Percentiles rank a stretch among this genome's conserved stretches.
phyloP scores from a whole-genome alignment of 2,329 filamentous ascomycete genomes.

The Pyrenophora tritici-repentis region DNA sequence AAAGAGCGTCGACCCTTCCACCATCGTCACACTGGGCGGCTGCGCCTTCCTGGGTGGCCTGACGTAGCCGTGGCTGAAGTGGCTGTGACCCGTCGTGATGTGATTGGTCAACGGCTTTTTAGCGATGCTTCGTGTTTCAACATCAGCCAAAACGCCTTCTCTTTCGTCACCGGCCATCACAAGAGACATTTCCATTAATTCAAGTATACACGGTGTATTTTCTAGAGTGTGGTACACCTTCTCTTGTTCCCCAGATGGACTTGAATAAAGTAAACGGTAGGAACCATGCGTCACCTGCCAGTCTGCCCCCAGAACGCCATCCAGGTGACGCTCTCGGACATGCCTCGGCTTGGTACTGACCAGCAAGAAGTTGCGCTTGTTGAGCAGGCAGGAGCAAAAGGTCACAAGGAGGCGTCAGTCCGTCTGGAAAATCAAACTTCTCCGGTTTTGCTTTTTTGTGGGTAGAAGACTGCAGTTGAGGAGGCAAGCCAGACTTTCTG shows the following conservation, averaged over 20 bases:
- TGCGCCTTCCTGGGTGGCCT: constrained; percentile 20
- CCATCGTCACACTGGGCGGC: constrained; percentile 25
- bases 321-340: constrained; percentile 12
- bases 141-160: too few species aligned
- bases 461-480: background rate
- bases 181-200: too few species aligned
- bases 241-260: too few species aligned
- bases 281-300: constrained; percentile 9
- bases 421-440: constrained; percentile 3
- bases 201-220: too few species aligned
- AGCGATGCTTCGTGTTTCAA: too few species aligned
- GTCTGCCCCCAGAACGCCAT: constrained; percentile 10
- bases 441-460: background rate
- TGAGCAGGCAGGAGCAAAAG: constrained; percentile 5
- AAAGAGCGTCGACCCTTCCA: constrained; percentile 15
- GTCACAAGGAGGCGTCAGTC: constrained; percentile 28
- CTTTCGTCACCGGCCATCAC: too few species aligned
- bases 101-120: constrained; percentile 13
- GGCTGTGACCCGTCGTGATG: constrained; percentile 3
- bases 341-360: constrained; percentile 3
- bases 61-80: constrained; percentile 10
- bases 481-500: too few species aligned
- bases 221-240: too few species aligned
- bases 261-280: background rate
- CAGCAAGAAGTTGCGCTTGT: constrained; percentile 3